Percentiles rank a stretch among this genome's conserved stretches.
These are phyloP conservation scores for Choiromyces venosus DNA, from an alignment of 495 filamentous ascomycete species.

Conservation along the genomic window DNA sequence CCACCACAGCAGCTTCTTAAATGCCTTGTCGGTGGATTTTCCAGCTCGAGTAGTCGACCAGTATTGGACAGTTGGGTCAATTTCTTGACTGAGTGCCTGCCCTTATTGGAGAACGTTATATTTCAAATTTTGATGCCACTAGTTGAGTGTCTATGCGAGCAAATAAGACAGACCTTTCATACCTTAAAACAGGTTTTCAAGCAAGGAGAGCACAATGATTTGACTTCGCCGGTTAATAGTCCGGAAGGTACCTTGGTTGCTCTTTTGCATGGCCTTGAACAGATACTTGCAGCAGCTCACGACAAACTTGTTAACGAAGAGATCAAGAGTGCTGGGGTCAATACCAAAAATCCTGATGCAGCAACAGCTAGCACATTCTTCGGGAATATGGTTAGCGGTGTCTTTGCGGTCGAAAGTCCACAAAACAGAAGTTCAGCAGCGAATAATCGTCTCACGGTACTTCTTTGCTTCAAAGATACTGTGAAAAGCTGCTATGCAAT, in stretches of 20 bases:
- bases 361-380: conserved; percentile 72
- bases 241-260: conserved; percentile 68
- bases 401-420: conserved; percentile 72
- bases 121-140: conserved; percentile 87
- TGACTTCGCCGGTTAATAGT: conserved; percentile 37
- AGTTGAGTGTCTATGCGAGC: conserved; percentile 77
- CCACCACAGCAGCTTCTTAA: conserved; percentile 74
- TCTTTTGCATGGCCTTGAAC: conserved; percentile 81
- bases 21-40: conserved; percentile 75
- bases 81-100: conserved; percentile 78
- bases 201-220: conserved; percentile 36
- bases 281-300: conserved; percentile 80
- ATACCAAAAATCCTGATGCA: conserved; percentile 73
- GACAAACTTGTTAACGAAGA: conserved; percentile 75
- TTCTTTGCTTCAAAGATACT: conserved; percentile 95
- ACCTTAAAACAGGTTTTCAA: conserved; percentile 56
- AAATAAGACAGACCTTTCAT: conserved; percentile 65
- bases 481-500: conserved; percentile 85
- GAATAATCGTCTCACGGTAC: conserved; percentile 88
- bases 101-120: conserved; percentile 71
- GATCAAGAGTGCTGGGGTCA: conserved; percentile 51
- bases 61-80: conserved; percentile 86
- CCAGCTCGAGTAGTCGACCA: conserved; percentile 64
- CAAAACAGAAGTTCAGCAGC: conserved; percentile 70
- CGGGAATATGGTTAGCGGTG: conserved; percentile 91